Evolutionary conservation across 345 rosid species (phyloP).

Genomic region (Sisymbrium altissimum): DNA sequence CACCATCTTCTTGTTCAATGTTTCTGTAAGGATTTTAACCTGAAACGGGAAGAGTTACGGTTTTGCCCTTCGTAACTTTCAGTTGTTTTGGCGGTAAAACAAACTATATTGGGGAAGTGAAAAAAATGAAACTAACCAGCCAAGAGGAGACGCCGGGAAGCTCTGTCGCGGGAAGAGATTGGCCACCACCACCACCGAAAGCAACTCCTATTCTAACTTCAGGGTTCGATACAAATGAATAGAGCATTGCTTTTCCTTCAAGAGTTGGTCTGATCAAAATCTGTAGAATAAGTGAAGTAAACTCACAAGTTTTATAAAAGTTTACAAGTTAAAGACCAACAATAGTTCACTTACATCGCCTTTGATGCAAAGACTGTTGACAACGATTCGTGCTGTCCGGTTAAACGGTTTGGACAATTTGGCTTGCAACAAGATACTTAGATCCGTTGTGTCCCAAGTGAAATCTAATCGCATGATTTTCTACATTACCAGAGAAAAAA

Average conservation of each 20-base stretch:
- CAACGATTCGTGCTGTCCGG: conserved; percentile 83
- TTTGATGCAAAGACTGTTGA: conserved; percentile 89
- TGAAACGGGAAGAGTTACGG: conserved; percentile 16
- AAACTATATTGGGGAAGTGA: background rate
- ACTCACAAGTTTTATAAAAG: background rate
- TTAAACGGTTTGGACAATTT: conserved; percentile 82
- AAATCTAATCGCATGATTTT: conserved; percentile 70
- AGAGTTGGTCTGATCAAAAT: conserved; percentile 78
- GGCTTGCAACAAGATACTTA: conserved; percentile 81
- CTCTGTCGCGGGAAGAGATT: conserved; percentile 87
- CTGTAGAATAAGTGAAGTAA: conserved; percentile 43
- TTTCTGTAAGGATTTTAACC: conserved; percentile 79
- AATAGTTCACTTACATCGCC: conserved; percentile 71
- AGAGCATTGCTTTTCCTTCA: conserved; percentile 78
- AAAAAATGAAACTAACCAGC: conserved; percentile 58
- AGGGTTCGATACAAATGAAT: conserved; percentile 79
- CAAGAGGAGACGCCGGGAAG: conserved; percentile 97
- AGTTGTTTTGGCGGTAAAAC: conserved; percentile 1
- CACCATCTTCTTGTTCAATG: conserved; percentile 86
- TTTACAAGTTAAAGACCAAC: background rate
- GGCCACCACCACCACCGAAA: conserved; percentile 97
- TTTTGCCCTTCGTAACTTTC: background rate
- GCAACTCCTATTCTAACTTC: conserved; percentile 89
- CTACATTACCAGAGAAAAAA: conserved; percentile 39
- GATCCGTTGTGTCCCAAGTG: conserved; percentile 80